Percentiles rank a stretch among this genome's conserved stretches.
Evolutionary conservation across 2,329 filamentous ascomycete genomes (phyloP).

Genomic region (Calonectria hongkongensis): DNA sequence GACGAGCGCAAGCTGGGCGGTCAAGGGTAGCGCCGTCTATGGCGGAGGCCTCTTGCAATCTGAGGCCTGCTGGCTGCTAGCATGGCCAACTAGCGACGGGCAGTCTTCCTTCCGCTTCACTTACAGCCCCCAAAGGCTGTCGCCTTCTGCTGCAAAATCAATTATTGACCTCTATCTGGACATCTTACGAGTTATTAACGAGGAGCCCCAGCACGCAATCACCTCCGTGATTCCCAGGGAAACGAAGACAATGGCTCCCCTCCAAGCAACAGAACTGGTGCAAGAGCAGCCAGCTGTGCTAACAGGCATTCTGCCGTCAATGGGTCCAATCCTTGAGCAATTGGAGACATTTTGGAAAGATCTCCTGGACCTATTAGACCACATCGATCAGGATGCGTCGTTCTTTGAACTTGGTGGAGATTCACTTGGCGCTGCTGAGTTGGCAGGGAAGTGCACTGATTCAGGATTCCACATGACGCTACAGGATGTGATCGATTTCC

Average conservation of each 20-base stretch:
- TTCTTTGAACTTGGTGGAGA: slow-evolving; percentile 9
- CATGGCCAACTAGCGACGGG: background rate
- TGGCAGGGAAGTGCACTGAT: background rate
- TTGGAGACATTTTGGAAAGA: background rate
- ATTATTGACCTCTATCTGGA: background rate
- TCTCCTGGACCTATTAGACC: background rate
- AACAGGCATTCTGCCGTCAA: background rate
- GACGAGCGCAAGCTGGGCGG: background rate
- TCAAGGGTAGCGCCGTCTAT: background rate
- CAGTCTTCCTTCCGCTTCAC: background rate
- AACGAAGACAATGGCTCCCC: background rate
- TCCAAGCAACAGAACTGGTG: background rate
- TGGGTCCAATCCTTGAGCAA: background rate
- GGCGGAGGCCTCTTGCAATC: background rate
- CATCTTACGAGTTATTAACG: background rate
- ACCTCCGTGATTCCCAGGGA: background rate
- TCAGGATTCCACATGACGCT: background rate
- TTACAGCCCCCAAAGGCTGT: background rate
- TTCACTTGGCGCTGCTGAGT: background rate
- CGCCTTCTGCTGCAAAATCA: background rate
- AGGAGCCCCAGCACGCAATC: background rate
- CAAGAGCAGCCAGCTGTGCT: background rate
- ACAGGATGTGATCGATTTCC: background rate
- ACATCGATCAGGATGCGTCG: background rate
- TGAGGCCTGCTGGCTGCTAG: background rate